phyloP scores from a whole-genome alignment of 1,284 basidiomycete species.

The Heterobasidion annosum region DNA sequence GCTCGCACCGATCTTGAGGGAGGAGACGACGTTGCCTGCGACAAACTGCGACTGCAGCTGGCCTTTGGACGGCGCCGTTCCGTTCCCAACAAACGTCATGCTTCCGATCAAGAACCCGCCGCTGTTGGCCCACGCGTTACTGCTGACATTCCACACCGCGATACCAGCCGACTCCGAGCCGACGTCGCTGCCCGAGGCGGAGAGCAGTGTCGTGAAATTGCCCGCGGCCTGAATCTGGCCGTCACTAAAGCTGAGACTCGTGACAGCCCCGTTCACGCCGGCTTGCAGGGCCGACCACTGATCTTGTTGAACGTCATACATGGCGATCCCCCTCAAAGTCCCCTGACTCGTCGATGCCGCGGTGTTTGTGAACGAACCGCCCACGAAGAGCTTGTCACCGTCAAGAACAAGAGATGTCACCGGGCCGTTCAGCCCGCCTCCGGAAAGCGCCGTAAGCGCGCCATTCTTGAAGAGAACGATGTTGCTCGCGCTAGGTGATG shows the following conservation, averaged over 20 bases:
- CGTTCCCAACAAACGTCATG: slow-evolving; percentile 65
- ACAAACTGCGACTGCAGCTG: slow-evolving; percentile 39
- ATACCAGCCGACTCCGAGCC: slow-evolving; percentile 53
- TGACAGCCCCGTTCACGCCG: slow-evolving; percentile 75
- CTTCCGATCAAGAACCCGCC: slow-evolving; percentile 71
- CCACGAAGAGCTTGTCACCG: slow-evolving; percentile 68
- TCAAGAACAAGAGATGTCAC: slow-evolving; percentile 60
- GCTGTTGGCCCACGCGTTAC: slow-evolving; percentile 58
- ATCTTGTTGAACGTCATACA: slow-evolving; percentile 65
- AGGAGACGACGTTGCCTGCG: slow-evolving; percentile 52
- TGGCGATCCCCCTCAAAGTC: slow-evolving; percentile 55
- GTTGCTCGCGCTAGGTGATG: slow-evolving; percentile 55
- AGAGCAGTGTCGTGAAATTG: slow-evolving; percentile 57
- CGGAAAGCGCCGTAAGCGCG: slow-evolving; percentile 41
- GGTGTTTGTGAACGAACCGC: slow-evolving; percentile 79
- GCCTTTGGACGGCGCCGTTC: slow-evolving; percentile 32
- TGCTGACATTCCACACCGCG: slow-evolving; percentile 68
- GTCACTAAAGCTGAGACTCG: slow-evolving; percentile 40
- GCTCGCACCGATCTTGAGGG: slow-evolving; percentile 54
- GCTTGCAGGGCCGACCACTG: slow-evolving; percentile 65
- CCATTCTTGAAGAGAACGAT: slow-evolving; percentile 66
- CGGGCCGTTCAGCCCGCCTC: slow-evolving; percentile 65
- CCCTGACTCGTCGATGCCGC: slow-evolving; percentile 41
- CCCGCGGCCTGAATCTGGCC: slow-evolving; percentile 62
- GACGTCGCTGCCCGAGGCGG: slow-evolving; percentile 23